A percentile compares a stretch with the other conserved stretches of the same genome.
phyloP scores from a whole-genome alignment of 768 basidiomycete genomes.

The Boletus reticulatus region DNA sequence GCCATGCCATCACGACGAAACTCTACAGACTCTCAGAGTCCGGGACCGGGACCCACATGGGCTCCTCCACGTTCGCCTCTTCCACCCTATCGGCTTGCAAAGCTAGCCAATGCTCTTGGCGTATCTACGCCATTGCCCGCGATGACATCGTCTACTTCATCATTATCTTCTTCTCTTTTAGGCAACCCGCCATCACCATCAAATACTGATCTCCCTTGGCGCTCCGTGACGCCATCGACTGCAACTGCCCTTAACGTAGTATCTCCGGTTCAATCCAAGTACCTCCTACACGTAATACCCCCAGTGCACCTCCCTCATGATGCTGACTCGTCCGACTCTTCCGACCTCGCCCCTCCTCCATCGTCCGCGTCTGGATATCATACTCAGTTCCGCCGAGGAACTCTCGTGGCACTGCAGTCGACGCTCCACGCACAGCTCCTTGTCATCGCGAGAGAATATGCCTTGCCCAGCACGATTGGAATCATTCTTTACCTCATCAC shows the following conservation, averaged over 20 bases:
- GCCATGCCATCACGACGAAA: slow-evolving; percentile 15
- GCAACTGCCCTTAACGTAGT: slow-evolving; percentile 38
- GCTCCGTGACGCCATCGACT: slow-evolving; percentile 50
- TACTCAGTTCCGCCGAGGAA: slow-evolving; percentile 76
- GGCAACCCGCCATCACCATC: slow-evolving; percentile 19
- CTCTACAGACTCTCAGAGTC: slow-evolving; percentile 12
- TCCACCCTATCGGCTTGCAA: slow-evolving; percentile 73
- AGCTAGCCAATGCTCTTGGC: slow-evolving; percentile 83
- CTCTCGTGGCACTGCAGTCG: slow-evolving; percentile 82
- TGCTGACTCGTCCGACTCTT: slow-evolving; percentile 38
- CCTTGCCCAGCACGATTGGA: slow-evolving; percentile 82
- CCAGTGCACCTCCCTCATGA: slow-evolving; percentile 71
- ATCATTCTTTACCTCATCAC: slow-evolving; percentile 79
- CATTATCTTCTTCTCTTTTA: slow-evolving; percentile 11
- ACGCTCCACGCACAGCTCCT: slow-evolving; percentile 79
- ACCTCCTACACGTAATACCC: slow-evolving; percentile 81
- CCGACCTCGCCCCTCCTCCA: slow-evolving; percentile 52
- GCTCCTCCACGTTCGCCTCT: slow-evolving; percentile 68
- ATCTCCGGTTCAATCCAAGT: slow-evolving; percentile 53
- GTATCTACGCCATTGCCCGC: slow-evolving; percentile 72
- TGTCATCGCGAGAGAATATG: slow-evolving; percentile 92
- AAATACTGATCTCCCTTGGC: slow-evolving; percentile 37
- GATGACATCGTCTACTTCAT: slow-evolving; percentile 24
- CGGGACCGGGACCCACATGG: slow-evolving; percentile 38
- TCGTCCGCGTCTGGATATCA: slow-evolving; percentile 71